Percentiles rank a stretch among this genome's conserved stretches.
phyloP scores from a whole-genome alignment of 495 filamentous ascomycete species.

The Penicillium angulare region DNA sequence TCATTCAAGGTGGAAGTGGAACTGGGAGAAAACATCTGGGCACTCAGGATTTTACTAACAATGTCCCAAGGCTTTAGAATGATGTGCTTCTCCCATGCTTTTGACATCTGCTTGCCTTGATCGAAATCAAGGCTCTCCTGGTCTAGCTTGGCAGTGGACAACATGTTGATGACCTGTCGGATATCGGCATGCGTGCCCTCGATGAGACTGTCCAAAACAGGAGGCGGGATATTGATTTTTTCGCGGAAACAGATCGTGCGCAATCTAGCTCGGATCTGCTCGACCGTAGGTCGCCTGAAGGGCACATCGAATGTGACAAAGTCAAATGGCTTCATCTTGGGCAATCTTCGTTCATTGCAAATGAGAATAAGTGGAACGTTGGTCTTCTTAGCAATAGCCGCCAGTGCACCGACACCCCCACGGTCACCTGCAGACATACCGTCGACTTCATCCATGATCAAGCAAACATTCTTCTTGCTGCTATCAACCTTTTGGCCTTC shows the following conservation, averaged over 20 bases:
- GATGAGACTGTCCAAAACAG: slow-evolving; percentile 91
- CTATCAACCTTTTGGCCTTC: slow-evolving; percentile 76
- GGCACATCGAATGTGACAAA: slow-evolving; percentile 75
- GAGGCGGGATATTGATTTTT: slow-evolving; percentile 76
- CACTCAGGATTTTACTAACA: slow-evolving; percentile 82
- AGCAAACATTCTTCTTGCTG: slow-evolving; percentile 83
- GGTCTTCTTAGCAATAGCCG: slow-evolving; percentile 90
- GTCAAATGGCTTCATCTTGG: slow-evolving; percentile 99
- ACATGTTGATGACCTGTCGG: slow-evolving; percentile 97
- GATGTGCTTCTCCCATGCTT: slow-evolving; percentile 97
- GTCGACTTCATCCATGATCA: slow-evolving; percentile 99
- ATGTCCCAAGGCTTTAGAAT: slow-evolving; percentile 99
- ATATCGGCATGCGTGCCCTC: slow-evolving; percentile 95
- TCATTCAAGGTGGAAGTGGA: slow-evolving; percentile 88
- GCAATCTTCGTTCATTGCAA: slow-evolving; percentile 89
- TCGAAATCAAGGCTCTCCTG: slow-evolving; percentile 75
- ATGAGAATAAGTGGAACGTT: slow-evolving; percentile 94
- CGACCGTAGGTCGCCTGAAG: slow-evolving; percentile 84
- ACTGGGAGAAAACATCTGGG: slow-evolving; percentile 76
- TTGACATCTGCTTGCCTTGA: slow-evolving; percentile 86
- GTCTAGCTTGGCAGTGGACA: slow-evolving; percentile 88
- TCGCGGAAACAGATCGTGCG: slow-evolving; percentile 94
- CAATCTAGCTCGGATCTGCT: slow-evolving; percentile 84
- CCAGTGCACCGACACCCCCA: slow-evolving; percentile 91
- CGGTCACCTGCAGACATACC: slow-evolving; percentile 98